Evolutionary conservation across 2,329 filamentous ascomycete genomes (phyloP), one percentile per base, ranked within the genome.

Genomic region (Talaromyces sp.): DNA sequence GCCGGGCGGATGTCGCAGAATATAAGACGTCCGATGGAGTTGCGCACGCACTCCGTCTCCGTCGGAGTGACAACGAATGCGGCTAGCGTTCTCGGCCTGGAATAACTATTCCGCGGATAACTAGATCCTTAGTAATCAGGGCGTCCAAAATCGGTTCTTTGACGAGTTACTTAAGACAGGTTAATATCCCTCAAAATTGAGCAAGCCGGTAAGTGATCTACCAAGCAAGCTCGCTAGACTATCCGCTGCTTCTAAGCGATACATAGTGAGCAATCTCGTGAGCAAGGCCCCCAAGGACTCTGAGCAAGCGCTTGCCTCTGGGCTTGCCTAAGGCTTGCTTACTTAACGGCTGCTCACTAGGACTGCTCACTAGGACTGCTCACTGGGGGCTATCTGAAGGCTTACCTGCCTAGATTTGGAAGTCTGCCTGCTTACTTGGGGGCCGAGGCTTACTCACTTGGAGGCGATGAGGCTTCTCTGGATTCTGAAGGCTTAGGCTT

Each of bases 1-100:
- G 38, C 34, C 34, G 27, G 58, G 27, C 40, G 45, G 59, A 40
- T 29, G 29, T 38, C 17, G 43, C 43, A 51, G 43, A 40, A 49
- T 61, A 61, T 61, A 61, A 61, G 59, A 36, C 8, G 59, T 61
- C 59, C 59, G 59, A 61, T 27, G 59, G 59, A 61, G 17, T 51
- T 15, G 29, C 11, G 22, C n/a, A n/a, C 19, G 59, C 34, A 43
- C 58, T 61, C 59, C 59, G 59, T 61, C 59, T 61, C 59, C 59
- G 59, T 38, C 59, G 59, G 59, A 27, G 59, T 11, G 13, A 36
- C 6, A 10, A 2, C 58, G 25, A 10, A 60, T 60, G 2, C 3
- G 58, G 58, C 27, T 61, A 49, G 58, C 11, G 38, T 60, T 3
- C 13, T 59, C 56, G 56, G 56, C 5, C 6, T 43, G 56, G 56